Conservation (phyloP, 2,329 filamentous ascomycete genomes). For the Monilinia laxa region DNA sequence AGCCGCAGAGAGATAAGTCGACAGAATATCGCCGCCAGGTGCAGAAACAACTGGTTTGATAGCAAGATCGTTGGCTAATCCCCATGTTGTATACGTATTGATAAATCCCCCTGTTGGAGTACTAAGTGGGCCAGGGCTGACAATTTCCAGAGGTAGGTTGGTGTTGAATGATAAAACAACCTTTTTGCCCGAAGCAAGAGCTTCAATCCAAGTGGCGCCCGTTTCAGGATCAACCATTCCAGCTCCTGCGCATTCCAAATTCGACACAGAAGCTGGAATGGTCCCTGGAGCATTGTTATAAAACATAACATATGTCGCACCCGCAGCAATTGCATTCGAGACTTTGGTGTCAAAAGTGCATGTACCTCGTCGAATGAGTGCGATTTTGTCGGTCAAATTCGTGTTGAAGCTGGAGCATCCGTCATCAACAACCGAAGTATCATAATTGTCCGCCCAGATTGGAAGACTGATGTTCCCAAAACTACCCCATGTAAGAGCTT, state of each 20-base stretch:
- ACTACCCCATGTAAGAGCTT: neutral
- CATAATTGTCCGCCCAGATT: neutral
- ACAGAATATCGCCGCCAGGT: neutral
- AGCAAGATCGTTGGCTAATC: neutral
- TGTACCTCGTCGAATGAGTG: slow-evolving; percentile 21
- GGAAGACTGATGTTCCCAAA: neutral
- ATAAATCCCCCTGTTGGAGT: neutral
- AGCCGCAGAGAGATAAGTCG: neutral
- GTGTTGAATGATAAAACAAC: neutral
- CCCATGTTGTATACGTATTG: neutral
- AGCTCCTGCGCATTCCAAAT: neutral
- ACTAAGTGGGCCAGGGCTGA: neutral
- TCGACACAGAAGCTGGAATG: neutral
- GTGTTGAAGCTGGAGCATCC: slow-evolving; percentile 12
- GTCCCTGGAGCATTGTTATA: neutral
- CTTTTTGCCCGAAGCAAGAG: neutral
- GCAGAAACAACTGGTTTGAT: neutral
- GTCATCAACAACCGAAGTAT: slow-evolving; percentile 13
- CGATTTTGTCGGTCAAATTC: slow-evolving; percentile 19
- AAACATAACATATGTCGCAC: slow-evolving; percentile 16
- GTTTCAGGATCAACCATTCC: neutral
- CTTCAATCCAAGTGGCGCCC: neutral
- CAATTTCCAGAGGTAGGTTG: neutral
- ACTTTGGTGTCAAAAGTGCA: slow-evolving; percentile 23
- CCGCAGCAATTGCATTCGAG: neutral